Conservation (phyloP, 2,329 filamentous ascomycete species). For the Trichoderma guizhouense region DNA sequence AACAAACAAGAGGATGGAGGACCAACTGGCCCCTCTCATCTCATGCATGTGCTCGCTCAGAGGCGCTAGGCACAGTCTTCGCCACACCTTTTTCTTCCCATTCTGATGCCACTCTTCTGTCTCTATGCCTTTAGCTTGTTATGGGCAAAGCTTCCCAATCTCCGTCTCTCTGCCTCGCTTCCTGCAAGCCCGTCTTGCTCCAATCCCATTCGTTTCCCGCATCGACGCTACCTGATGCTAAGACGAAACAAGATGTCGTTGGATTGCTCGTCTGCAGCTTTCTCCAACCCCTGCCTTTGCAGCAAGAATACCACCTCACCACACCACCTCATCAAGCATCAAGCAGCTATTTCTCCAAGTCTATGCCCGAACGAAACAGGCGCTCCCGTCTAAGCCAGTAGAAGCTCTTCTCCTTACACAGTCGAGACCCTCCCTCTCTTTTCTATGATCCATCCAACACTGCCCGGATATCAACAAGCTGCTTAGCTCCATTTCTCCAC, state of each 20-base stretch:
- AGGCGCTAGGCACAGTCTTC: slow-evolving; percentile 2
- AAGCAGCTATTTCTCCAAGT: slow-evolving; percentile 7
- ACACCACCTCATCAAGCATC: slow-evolving; percentile 13
- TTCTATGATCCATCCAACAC: neutral
- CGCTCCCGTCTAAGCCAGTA: neutral
- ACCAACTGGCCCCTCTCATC: neutral
- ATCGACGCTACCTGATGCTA: neutral
- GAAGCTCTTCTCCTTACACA: neutral
- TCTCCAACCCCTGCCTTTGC: neutral
- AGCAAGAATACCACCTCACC: slow-evolving; percentile 15
- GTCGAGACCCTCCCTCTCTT: neutral
- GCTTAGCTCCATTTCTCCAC: neutral
- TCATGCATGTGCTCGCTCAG: neutral
- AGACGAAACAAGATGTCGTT: neutral
- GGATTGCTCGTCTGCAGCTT: neutral
- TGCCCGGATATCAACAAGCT: slow-evolving; percentile 3
- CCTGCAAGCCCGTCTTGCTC: neutral
- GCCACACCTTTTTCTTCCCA: neutral
- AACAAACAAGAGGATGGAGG: neutral
- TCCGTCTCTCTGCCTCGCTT: slow-evolving; percentile 4
- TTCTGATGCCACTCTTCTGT: neutral
- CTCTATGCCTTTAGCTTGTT: neutral
- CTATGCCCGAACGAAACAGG: slow-evolving; percentile 1
- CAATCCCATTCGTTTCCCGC: neutral
- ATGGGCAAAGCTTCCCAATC: slow-evolving; percentile 3